phyloP scores from a whole-genome alignment of 805 yeast species.

The Scheffersomyces lignosus region DNA sequence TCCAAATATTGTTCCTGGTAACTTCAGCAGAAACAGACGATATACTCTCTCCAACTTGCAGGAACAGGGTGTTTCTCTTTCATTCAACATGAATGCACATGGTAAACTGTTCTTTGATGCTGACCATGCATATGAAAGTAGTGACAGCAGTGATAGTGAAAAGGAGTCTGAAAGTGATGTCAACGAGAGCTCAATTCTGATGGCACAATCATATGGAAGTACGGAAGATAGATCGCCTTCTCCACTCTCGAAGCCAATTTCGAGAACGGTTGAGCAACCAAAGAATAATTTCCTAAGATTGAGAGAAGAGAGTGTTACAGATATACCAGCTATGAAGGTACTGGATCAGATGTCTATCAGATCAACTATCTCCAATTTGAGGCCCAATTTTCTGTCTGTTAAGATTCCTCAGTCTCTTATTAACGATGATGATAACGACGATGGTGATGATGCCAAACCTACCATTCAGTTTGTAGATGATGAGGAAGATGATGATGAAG shows the following conservation, averaged over 20 bases:
- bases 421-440: conserved; percentile 65
- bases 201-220: conserved; percentile 1
- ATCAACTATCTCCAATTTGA: conserved; percentile 37
- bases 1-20: conserved; percentile 14
- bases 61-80: conserved; percentile 63
- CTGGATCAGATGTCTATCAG: conserved; percentile 31
- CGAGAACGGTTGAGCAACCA: background rate
- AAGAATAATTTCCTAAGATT: conserved; percentile 4
- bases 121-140: conserved; percentile 20
- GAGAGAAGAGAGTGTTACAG: conserved; percentile 2
- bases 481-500: conserved; percentile 22
- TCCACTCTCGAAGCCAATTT: conserved; percentile 1
- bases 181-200: background rate
- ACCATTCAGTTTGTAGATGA: conserved; percentile 62
- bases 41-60: conserved; percentile 66
- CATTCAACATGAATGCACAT: conserved; percentile 71
- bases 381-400: conserved; percentile 70
- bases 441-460: conserved; percentile 42
- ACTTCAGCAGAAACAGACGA: conserved; percentile 34
- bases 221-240: conserved; percentile 1
- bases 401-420: conserved; percentile 69
- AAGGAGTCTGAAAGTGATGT: conserved; percentile 12
- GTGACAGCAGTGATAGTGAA: conserved; percentile 25
- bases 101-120: conserved; percentile 29
- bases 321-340: conserved; percentile 6